A percentile compares a stretch with the other conserved stretches of the same genome.
Conservation (phyloP, 495 filamentous ascomycete species). For the Podospora comata region DNA sequence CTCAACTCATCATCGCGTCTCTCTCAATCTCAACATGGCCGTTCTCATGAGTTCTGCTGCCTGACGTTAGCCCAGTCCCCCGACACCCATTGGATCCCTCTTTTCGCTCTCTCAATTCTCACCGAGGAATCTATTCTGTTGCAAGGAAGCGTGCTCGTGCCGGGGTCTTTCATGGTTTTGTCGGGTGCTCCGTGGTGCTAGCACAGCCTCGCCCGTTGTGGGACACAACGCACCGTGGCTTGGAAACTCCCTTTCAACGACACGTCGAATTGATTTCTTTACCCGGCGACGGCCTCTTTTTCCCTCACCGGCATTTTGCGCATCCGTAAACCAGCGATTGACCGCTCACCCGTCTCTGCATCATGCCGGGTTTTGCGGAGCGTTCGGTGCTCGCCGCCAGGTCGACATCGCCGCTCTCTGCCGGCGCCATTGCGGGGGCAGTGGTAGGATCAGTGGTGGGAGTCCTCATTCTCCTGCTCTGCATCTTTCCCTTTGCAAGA, state of each 20-base stretch:
- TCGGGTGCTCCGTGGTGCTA: constrained; percentile 19
- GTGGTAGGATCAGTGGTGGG: constrained; percentile 37
- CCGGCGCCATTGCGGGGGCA: constrained; percentile 37
- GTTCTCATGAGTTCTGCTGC: constrained; percentile 1
- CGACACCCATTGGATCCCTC: background rate
- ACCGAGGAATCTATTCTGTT: background rate
- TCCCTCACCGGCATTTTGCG: constrained; percentile 4
- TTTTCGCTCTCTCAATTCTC: background rate
- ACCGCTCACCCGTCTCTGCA: background rate
- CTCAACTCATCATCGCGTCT: background rate
- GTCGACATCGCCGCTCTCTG: constrained; percentile 25
- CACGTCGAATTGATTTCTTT: constrained; percentile 7
- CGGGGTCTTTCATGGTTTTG: constrained; percentile 15
- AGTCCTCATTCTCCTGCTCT: constrained; percentile 32
- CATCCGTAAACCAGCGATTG: constrained; percentile 1
- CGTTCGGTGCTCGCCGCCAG: constrained; percentile 31
- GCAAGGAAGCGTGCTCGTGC: background rate
- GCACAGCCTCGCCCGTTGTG: constrained; percentile 3
- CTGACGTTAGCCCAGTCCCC: background rate
- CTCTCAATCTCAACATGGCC: background rate
- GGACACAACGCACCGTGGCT: constrained; percentile 5
- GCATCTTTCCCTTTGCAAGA: constrained; percentile 33
- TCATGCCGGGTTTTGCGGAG: constrained; percentile 8
- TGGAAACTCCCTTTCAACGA: background rate
- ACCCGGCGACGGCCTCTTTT: background rate